These are phyloP conservation scores for Coemansia erecta DNA, from an alignment of 192 early-diverging fungal species.

Conservation along the genomic window DNA sequence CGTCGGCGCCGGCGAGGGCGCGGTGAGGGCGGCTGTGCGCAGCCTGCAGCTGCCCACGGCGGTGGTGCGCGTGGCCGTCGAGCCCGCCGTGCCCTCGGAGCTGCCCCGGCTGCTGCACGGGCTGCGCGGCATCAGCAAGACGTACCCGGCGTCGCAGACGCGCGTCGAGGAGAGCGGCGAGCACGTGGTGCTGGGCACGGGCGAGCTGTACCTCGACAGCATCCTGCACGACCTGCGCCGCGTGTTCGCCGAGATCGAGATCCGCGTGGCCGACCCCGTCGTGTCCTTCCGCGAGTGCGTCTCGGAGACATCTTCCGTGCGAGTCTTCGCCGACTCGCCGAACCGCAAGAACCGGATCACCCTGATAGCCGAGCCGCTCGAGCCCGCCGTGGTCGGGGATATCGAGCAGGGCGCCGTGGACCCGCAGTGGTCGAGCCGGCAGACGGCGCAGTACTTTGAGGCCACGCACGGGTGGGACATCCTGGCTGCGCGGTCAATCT, in stretches of 20 bases:
- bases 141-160: constrained; percentile 85
- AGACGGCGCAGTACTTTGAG: constrained; percentile 79
- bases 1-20: constrained; percentile 53
- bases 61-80: constrained; percentile 93
- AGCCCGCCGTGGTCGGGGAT: constrained; percentile 87
- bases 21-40: constrained; percentile 73
- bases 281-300: constrained; percentile 96
- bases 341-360: constrained; percentile 98
- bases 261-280: constrained; percentile 98
- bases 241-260: constrained; percentile 93
- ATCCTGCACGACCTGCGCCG: constrained; percentile 92
- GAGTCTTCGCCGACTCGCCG: constrained; percentile 97
- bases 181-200: constrained; percentile 91
- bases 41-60: constrained; percentile 82
- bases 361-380: constrained; percentile 93
- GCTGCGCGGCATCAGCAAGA: constrained; percentile 92
- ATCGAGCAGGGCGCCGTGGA: constrained; percentile 78
- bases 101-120: constrained; percentile 98
- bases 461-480: constrained; percentile 93
- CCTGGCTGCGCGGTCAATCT: constrained; percentile 86
- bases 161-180: constrained; percentile 97
- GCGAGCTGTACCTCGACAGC: constrained; percentile 96
- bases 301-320: constrained; percentile 87
- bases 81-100: constrained; percentile 97
- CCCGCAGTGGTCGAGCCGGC: constrained; percentile 68